phyloP scores from a whole-genome alignment of 495 filamentous ascomycete genomes.

The Xylaria curta region DNA sequence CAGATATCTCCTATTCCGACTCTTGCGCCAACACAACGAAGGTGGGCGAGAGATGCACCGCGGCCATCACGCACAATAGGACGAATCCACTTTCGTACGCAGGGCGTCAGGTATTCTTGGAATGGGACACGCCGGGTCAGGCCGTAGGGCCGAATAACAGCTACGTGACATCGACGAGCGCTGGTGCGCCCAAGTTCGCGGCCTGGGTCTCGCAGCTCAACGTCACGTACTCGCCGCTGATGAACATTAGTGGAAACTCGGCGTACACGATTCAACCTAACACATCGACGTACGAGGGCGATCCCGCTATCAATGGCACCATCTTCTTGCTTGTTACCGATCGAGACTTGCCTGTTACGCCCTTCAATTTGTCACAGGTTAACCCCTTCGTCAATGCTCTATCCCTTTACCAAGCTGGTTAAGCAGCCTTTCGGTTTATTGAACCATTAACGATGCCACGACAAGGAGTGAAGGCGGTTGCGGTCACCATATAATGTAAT shows the following conservation, averaged over 20 bases:
- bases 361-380: conserved; percentile 75
- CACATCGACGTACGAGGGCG: conserved; percentile 63
- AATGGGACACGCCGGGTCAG: conserved; percentile 75
- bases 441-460: background rate
- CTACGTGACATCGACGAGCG: conserved; percentile 70
- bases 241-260: conserved; percentile 55
- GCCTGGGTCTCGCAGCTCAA: conserved; percentile 86
- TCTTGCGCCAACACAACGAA: conserved; percentile 59
- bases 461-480: background rate
- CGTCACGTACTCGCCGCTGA: conserved; percentile 77
- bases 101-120: conserved; percentile 71
- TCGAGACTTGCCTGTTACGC: conserved; percentile 68
- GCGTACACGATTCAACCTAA: conserved; percentile 76
- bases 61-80: conserved; percentile 71
- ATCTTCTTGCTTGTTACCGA: conserved; percentile 83
- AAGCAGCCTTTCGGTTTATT: conserved; percentile 11
- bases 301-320: conserved; percentile 78
- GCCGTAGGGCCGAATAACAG: conserved; percentile 79
- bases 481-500: background rate
- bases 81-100: conserved; percentile 74
- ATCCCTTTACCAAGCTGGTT: conserved; percentile 82
- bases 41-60: conserved; percentile 62
- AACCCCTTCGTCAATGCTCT: conserved; percentile 80
- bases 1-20: conserved; percentile 45
- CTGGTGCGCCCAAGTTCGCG: conserved; percentile 68